phyloP scores from a whole-genome alignment of 768 basidiomycete species.

The Phaeotremella skinneri region DNA sequence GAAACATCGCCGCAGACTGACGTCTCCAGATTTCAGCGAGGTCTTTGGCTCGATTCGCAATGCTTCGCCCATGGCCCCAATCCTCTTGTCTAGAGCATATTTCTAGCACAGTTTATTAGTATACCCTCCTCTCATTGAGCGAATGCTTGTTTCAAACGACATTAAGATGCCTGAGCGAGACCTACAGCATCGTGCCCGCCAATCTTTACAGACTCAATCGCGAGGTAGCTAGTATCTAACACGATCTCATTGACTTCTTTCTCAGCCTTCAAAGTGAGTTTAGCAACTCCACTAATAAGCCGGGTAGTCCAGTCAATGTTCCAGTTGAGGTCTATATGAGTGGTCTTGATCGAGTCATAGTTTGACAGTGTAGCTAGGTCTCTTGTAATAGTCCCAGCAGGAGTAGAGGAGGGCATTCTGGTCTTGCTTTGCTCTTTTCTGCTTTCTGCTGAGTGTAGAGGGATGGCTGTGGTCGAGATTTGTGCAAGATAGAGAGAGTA shows the following conservation, averaged over 20 bases:
- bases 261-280: slow-evolving; percentile 62
- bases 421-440: too few species aligned
- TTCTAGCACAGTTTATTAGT: slow-evolving; percentile 3
- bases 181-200: slow-evolving; percentile 58
- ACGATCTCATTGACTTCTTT: slow-evolving; percentile 56
- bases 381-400: slow-evolving; percentile 35
- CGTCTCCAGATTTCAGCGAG: slow-evolving; percentile 47
- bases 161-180: too few species aligned
- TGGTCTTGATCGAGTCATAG: slow-evolving; percentile 65
- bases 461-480: too few species aligned
- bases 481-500: too few species aligned
- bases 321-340: slow-evolving; percentile 75
- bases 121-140: background rate
- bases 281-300: slow-evolving; percentile 64
- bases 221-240: slow-evolving; percentile 72
- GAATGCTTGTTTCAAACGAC: too few species aligned
- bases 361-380: slow-evolving; percentile 73
- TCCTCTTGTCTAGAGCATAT: slow-evolving; percentile 24
- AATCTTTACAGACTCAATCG: slow-evolving; percentile 60
- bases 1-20: slow-evolving; percentile 6
- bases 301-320: slow-evolving; percentile 66
- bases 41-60: slow-evolving; percentile 62
- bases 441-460: too few species aligned
- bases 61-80: slow-evolving; percentile 70
- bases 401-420: slow-evolving; percentile 54